Conservation (phyloP, 768 basidiomycete species). For the Pleurotus ostreatus region DNA sequence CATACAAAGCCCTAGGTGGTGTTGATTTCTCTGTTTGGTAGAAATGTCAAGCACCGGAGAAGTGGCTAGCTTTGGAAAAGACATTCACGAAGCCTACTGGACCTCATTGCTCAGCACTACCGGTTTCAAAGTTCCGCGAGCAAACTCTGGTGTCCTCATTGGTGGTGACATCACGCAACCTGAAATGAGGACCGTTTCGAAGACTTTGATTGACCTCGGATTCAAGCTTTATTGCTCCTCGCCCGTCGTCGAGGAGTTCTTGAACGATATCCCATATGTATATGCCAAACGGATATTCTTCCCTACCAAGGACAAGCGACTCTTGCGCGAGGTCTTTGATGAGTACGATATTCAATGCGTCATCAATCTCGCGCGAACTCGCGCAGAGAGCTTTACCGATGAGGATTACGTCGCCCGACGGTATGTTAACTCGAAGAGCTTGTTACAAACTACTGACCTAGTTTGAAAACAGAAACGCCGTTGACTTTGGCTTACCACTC, state of each 20-base stretch:
- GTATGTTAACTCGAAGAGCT: conserved; percentile 32
- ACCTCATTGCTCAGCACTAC: conserved; percentile 91
- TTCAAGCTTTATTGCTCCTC: conserved; percentile 96
- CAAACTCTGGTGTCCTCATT: conserved; percentile 83
- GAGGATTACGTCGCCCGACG: conserved; percentile 96
- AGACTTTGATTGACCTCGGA: conserved; percentile 76
- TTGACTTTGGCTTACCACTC: conserved; percentile 91
- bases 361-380: conserved; percentile 83
- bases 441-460: conserved; percentile 1
- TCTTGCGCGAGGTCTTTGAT: conserved; percentile 89
- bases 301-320: conserved; percentile 95
- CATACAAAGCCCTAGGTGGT: not conserved
- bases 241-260: conserved; percentile 68
- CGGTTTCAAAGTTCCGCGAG: conserved; percentile 87
- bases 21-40: conserved; percentile 21
- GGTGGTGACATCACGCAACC: conserved; percentile 88
- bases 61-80: conserved; percentile 91
- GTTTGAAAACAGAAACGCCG: conserved; percentile 63
- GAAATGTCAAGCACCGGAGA: conserved; percentile 99
- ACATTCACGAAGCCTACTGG: conserved; percentile 96
- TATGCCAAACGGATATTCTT: conserved; percentile 88
- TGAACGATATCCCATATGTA: conserved; percentile 78
- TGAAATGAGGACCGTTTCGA: conserved; percentile 82
- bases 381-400: conserved; percentile 74
- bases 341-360: conserved; percentile 94